Evolutionary conservation across 2,329 filamentous ascomycete species (phyloP).

Genomic region (Colletotrichum australisinense): DNA sequence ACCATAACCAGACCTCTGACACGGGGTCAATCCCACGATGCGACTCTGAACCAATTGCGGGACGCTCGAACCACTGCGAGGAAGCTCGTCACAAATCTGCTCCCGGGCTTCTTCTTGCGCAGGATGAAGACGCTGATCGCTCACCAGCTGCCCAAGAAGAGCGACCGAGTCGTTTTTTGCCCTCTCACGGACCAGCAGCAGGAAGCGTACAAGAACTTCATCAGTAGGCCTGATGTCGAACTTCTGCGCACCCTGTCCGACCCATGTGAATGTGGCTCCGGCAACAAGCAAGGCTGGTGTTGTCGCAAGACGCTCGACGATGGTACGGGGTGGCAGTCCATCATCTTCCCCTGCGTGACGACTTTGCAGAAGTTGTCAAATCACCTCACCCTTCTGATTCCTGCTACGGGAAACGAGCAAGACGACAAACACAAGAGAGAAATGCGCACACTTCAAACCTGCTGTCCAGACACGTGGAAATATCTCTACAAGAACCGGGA

Average conservation of each 20-base stretch:
- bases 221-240: slow-evolving; percentile 77
- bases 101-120: slow-evolving; percentile 90
- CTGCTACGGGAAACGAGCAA: slow-evolving; percentile 67
- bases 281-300: slow-evolving; percentile 83
- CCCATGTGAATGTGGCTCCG: slow-evolving; percentile 75
- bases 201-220: slow-evolving; percentile 84
- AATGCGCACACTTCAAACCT: slow-evolving; percentile 77
- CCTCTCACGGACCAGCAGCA: slow-evolving; percentile 85
- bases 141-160: slow-evolving; percentile 93
- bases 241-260: slow-evolving; percentile 77
- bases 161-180: slow-evolving; percentile 93
- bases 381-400: slow-evolving; percentile 90
- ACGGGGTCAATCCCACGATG: slow-evolving; percentile 91
- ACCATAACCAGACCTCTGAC: slow-evolving; percentile 84
- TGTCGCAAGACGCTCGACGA: slow-evolving; percentile 72
- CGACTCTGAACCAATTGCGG: slow-evolving; percentile 84
- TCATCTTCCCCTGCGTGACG: slow-evolving; percentile 87
- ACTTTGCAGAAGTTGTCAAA: slow-evolving; percentile 90
- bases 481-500: slow-evolving; percentile 80
- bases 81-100: slow-evolving; percentile 85
- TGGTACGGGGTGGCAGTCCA: slow-evolving; percentile 76
- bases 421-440: slow-evolving; percentile 83
- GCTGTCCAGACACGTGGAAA: slow-evolving; percentile 80
- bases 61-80: slow-evolving; percentile 84
- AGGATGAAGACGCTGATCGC: slow-evolving; percentile 94